Conservation (phyloP, 495 filamentous ascomycete genomes). For the Neurospora sp. region DNA sequence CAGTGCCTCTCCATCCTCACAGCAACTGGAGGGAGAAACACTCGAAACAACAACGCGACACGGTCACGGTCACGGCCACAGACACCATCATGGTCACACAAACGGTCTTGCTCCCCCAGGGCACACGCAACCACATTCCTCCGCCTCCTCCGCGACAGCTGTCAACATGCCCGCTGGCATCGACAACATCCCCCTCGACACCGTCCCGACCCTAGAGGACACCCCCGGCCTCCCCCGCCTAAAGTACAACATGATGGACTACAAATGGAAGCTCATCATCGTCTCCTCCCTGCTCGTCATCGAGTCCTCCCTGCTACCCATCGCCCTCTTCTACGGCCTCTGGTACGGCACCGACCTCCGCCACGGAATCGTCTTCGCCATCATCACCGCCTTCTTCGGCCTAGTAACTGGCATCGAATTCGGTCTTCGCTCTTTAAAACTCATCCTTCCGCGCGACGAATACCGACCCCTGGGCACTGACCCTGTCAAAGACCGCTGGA, state of each 20-base stretch:
- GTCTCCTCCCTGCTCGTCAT: conserved; percentile 31
- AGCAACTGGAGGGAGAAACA: background rate
- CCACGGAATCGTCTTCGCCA: conserved; percentile 38
- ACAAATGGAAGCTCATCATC: conserved; percentile 33
- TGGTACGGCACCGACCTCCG: conserved; percentile 28
- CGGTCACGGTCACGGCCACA: background rate
- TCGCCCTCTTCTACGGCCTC: conserved; percentile 38
- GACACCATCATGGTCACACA: background rate
- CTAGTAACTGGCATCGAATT: conserved; percentile 40
- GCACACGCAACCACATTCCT: background rate
- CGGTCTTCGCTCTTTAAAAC: conserved; percentile 33
- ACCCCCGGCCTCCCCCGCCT: conserved; percentile 28
- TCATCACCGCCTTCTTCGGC: conserved; percentile 42
- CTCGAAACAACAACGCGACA: background rate
- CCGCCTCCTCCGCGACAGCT: background rate
- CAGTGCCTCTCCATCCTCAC: background rate
- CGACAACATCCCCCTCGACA: background rate
- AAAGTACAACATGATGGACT: conserved; percentile 33
- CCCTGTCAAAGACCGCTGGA: conserved; percentile 30
- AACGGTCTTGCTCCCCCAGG: background rate
- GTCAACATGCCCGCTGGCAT: background rate
- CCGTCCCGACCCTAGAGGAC: background rate
- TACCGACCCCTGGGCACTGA: conserved; percentile 33
- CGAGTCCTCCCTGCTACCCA: conserved; percentile 36
- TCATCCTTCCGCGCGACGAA: conserved; percentile 29